A percentile compares a stretch with the other conserved stretches of the same genome.
phyloP scores from a whole-genome alignment of 768 basidiomycete species.

The Chlorophyllum brunneum region DNA sequence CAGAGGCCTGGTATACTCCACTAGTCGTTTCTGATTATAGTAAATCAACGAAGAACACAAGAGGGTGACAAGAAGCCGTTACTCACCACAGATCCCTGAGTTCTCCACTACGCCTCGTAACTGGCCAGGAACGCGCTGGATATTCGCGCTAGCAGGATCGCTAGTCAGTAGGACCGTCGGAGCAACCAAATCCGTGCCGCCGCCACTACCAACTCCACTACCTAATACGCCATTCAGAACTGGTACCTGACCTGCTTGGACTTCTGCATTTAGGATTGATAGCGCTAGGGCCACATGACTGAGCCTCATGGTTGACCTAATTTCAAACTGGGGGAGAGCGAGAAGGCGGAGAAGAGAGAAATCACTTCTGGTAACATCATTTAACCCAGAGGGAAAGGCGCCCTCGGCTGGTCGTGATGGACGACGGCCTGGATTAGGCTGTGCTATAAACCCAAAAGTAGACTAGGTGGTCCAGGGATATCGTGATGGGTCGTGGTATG shows the following conservation, averaged over 20 bases:
- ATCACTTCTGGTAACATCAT: neutral
- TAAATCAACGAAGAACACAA: neutral
- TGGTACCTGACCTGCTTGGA: slow-evolving; percentile 39
- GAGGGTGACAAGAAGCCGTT: neutral
- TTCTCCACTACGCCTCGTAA: slow-evolving; percentile 54
- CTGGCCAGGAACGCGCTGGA: neutral
- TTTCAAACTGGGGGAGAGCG: neutral
- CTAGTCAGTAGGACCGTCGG: slow-evolving; percentile 1
- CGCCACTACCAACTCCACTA: slow-evolving; percentile 32
- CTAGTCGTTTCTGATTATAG: slow-evolving; percentile 47
- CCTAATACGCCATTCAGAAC: slow-evolving; percentile 47
- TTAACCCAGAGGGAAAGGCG: neutral
- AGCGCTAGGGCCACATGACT: neutral
- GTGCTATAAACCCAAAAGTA: no score
- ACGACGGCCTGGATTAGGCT: no score
- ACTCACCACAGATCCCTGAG: slow-evolving; percentile 54
- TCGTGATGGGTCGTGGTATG: no score
- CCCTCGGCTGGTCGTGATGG: neutral
- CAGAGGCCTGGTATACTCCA: slow-evolving; percentile 57
- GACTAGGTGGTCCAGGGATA: no score
- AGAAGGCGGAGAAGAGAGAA: neutral
- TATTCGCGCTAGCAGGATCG: neutral
- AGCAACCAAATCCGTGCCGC: neutral
- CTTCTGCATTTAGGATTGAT: neutral
- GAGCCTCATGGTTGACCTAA: neutral